Percentiles rank a stretch among this genome's conserved stretches.
These are phyloP conservation scores for Linanthus parryae DNA, from an alignment of 148 eudicot species.

Conservation along the genomic window DNA sequence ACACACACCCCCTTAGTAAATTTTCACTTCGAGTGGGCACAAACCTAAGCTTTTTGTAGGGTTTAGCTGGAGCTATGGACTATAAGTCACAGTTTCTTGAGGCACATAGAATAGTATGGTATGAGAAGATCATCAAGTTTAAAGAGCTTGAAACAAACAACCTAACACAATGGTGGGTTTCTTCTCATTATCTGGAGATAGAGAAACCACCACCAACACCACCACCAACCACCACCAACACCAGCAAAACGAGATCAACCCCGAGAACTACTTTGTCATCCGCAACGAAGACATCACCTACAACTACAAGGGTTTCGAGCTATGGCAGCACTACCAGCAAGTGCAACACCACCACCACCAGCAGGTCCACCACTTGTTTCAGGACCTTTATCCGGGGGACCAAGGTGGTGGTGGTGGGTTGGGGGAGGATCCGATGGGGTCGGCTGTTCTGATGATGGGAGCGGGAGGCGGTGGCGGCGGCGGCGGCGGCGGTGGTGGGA, in stretches of 20 bases:
- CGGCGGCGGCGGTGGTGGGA: slow-evolving; percentile 19
- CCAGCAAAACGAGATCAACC: slow-evolving; percentile 17
- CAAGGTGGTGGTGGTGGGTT: slow-evolving; percentile 23
- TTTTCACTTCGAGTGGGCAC: too few relatives aligned
- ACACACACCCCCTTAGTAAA: too few relatives aligned
- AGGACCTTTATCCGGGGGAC: slow-evolving; percentile 28
- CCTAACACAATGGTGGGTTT: too few relatives aligned
- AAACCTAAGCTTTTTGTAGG: too few relatives aligned
- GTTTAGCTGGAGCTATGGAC: too few relatives aligned
- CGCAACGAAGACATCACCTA: slow-evolving; percentile 21
- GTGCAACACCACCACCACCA: slow-evolving; percentile 11
- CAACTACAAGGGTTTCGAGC: slow-evolving; percentile 34
- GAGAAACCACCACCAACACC: slow-evolving; percentile 7
- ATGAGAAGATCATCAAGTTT: too few relatives aligned
- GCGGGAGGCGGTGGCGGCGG: slow-evolving; percentile 3
- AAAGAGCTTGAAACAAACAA: too few relatives aligned
- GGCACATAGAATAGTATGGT: too few relatives aligned
- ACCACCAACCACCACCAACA: slow-evolving; percentile 13
- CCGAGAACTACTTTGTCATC: slow-evolving; percentile 38
- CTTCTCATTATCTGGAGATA: slow-evolving; percentile 37
- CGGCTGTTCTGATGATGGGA: slow-evolving; percentile 18
- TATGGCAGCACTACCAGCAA: slow-evolving; percentile 35
- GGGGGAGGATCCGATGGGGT: background rate
- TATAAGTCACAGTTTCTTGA: too few relatives aligned
- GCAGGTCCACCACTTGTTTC: slow-evolving; percentile 16